phyloP scores from a whole-genome alignment of 805 yeast species.

The Ascoidea asiatica region DNA sequence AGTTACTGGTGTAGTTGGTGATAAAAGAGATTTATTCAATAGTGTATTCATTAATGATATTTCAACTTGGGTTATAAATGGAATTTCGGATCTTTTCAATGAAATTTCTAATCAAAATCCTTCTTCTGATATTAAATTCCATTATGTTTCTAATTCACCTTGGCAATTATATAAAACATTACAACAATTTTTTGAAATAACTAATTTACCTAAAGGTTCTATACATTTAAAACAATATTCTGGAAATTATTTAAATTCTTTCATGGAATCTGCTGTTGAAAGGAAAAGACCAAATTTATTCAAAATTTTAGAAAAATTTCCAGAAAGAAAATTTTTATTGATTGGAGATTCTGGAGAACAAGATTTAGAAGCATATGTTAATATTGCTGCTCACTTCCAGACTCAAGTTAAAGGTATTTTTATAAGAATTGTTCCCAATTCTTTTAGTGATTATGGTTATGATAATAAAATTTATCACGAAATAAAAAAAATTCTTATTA shows the following conservation, averaged over 20 bases:
- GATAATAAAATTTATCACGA: slow-evolving; percentile 11
- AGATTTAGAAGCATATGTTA: slow-evolving; percentile 83
- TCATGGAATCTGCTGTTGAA: slow-evolving; percentile 79
- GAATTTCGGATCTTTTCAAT: slow-evolving; percentile 61
- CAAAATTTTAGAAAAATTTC: slow-evolving; percentile 58
- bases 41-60: slow-evolving; percentile 62
- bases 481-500: slow-evolving; percentile 3
- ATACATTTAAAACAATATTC: slow-evolving; percentile 79
- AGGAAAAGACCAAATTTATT: slow-evolving; percentile 58
- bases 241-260: slow-evolving; percentile 68
- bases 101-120: slow-evolving; percentile 23
- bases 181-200: slow-evolving; percentile 31
- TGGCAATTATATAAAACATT: slow-evolving; percentile 69
- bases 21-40: slow-evolving; percentile 68
- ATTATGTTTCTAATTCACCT: slow-evolving; percentile 93
- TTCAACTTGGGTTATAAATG: slow-evolving; percentile 56
- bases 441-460: slow-evolving; percentile 46
- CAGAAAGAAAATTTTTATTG: slow-evolving; percentile 62
- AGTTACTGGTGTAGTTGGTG: slow-evolving; percentile 80
- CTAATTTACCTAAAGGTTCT: slow-evolving; percentile 64
- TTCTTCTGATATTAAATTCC: slow-evolving; percentile 40
- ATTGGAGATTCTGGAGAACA: slow-evolving; percentile 95
- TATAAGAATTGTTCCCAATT: slow-evolving; percentile 62
- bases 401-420: slow-evolving; percentile 58
- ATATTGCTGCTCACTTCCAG: slow-evolving; percentile 50